Evolutionary conservation across 148 eudicot species (phyloP), one percentile per base, ranked within the genome.

Genomic region (Vaccinium vitisidaea): DNA sequence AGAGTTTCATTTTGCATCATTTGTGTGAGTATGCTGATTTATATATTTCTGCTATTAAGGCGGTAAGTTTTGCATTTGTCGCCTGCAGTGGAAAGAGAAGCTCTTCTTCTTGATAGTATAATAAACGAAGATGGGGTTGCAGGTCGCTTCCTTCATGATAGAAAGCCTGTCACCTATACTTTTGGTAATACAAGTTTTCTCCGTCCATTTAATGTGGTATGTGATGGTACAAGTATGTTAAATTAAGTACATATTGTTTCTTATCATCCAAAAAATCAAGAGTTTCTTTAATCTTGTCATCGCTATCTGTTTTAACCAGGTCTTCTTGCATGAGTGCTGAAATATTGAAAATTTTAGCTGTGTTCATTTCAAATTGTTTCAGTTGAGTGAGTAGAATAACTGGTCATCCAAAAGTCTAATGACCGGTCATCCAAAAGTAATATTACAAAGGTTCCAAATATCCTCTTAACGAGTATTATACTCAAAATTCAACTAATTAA

Each of bases 101-200:
- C 98, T 86, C 93, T 97, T 84, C 91, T 95, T 87, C 98, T 97
- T 77, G 96, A 95, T 90, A 93, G 80, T 84, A 90, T 87, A 87
- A 89, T 92, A 39, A 81, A 63, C 25, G 87, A 93, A 90, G 96
- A 97, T 89, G 99, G 94, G 63, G 85, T 95, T 86, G 93, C 90
- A 79, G 99, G 98, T 52, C 97, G 98, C 61, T 94, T 98, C 50
- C 96, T 95, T 80, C 99, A 98, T 86, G 99, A 91, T 84, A 90
- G 99, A 86, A 97, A 97, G 86, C 96, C 92, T 81, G 98, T 97
- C 82, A 94, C 98, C 21, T 97, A 97, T 88, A 97, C 99, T 83
- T 97, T 97, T 88, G 99, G 98, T 97, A 89, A 86, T 93, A 58
- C 48, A 78, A n/a, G 50, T 59, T 59, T 81, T 18, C 27, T 18